Evolutionary conservation across 345 rosid genomes (phyloP).

Genomic region (Kandelia obovata): DNA sequence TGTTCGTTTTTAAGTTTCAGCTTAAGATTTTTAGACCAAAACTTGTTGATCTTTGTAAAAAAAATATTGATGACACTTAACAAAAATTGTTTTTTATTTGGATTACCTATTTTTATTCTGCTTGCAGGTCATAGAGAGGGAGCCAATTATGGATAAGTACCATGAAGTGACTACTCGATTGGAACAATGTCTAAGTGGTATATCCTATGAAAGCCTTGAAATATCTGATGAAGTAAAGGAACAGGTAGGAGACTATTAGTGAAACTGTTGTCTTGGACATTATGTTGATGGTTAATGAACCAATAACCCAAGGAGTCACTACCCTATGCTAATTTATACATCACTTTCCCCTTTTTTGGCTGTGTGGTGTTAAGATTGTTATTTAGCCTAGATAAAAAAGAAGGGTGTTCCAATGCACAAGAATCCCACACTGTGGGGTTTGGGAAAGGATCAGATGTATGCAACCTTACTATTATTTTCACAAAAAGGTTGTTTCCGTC

Average conservation of each 20-base stretch:
- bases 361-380: conserved; percentile 9
- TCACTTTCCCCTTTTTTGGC: neutral
- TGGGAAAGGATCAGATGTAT: too few relatives aligned
- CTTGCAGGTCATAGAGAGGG: conserved; percentile 82
- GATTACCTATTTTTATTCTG: conserved; percentile 7
- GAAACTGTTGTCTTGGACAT: neutral
- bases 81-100: neutral
- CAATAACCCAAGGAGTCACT: conserved; percentile 1
- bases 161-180: conserved; percentile 58
- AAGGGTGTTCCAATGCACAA: too few relatives aligned
- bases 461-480: too few relatives aligned
- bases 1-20: too few relatives aligned
- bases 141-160: conserved; percentile 57
- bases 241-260: conserved; percentile 47
- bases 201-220: conserved; percentile 66
- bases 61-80: neutral
- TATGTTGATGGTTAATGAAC: neutral
- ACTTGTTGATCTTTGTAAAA: too few relatives aligned
- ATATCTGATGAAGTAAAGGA: conserved; percentile 98
- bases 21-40: too few relatives aligned
- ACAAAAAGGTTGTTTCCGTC: too few relatives aligned
- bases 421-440: too few relatives aligned
- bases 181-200: conserved; percentile 69
- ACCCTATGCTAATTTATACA: neutral
- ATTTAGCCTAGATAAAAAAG: neutral